Percentiles rank a stretch among this genome's conserved stretches.
Evolutionary conservation across 2,329 filamentous ascomycete species (phyloP).

Genomic region (Colletotrichum sp.): DNA sequence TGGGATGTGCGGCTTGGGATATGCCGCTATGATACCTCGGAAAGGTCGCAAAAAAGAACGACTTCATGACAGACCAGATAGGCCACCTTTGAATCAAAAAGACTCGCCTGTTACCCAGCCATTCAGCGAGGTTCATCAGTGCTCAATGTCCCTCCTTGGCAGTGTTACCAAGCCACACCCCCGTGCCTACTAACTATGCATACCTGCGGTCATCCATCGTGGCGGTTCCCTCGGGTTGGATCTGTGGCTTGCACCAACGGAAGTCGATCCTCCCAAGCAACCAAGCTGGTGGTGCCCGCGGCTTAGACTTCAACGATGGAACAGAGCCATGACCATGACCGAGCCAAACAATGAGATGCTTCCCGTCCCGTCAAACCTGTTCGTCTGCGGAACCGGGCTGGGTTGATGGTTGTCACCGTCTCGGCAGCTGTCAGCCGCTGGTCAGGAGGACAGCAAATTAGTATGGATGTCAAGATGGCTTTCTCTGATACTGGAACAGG

Average conservation of each 20-base stretch:
- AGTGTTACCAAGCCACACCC: background rate
- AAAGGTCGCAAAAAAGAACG: background rate
- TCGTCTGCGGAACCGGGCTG: background rate
- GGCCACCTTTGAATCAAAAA: conserved; percentile 13
- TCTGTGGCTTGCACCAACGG: background rate
- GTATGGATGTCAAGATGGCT: background rate
- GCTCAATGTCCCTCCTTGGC: background rate
- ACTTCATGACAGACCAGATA: conserved; percentile 12
- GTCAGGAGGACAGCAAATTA: background rate
- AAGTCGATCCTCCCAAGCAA: background rate
- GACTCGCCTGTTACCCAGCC: conserved; percentile 20
- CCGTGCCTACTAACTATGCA: background rate
- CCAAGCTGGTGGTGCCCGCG: background rate
- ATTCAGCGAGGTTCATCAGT: background rate
- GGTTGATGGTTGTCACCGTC: background rate
- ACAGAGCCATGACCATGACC: background rate
- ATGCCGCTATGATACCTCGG: conserved; percentile 14
- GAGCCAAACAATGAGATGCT: background rate
- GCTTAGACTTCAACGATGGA: background rate
- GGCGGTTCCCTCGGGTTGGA: background rate
- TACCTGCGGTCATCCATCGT: background rate
- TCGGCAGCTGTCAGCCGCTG: background rate
- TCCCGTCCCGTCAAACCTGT: background rate
- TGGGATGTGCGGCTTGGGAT: conserved; percentile 10
- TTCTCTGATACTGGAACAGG: background rate